Base-by-base conservation (phyloP, 1,139 yeast species). In the Insectozyma bohioensis region DNA sequence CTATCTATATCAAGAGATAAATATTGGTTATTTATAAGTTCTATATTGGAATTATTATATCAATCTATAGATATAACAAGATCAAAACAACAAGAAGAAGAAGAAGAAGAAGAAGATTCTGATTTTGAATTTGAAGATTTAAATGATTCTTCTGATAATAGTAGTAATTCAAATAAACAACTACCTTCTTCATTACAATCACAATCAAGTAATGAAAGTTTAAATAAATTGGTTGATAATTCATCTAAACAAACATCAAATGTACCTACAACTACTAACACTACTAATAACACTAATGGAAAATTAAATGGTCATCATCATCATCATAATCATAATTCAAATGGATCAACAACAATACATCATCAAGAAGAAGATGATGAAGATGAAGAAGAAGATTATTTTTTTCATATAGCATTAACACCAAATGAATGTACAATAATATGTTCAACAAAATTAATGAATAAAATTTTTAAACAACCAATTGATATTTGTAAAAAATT, bases 341-440 rank as follows among this genome's bases (percentile, higher is more conserved):
- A n/a, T n/a, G n/a, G n/a, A n/a, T n/a, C n/a, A n/a, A n/a, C n/a
- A 18, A 13, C 22, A 18, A 12, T 5, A 12, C 4, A 6, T 6
- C 10, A 4, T 24, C 11, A 11, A n/a, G 4, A 7, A 8, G 13
- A 15, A 11, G 42, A 38, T 6, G 48, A 47, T 6, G 47, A 51
- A 22, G 60, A 55, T 20, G 64, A 59, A 17, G 45, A 31, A 15
- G 51, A 48, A 16, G 49, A 53, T 34, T 48, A 43, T 37, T 75
- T 77, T 45, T 67, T 75, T 43, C 80, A 73, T 45, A 62, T 78
- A 28, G 78, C 81, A 1, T 66, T 73, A 40, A 75, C 81, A 2
- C 81, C 82, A 0, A 45, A 56, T 8, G 82, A 77, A 43, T 72
- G 80, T 46, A 75, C 82, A 1, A 59, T 78, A 6, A 74, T 78